Evolutionary conservation across 495 filamentous ascomycete genomes (phyloP), one percentile per base, ranked within the genome.

Genomic region (Penicillium canariense): DNA sequence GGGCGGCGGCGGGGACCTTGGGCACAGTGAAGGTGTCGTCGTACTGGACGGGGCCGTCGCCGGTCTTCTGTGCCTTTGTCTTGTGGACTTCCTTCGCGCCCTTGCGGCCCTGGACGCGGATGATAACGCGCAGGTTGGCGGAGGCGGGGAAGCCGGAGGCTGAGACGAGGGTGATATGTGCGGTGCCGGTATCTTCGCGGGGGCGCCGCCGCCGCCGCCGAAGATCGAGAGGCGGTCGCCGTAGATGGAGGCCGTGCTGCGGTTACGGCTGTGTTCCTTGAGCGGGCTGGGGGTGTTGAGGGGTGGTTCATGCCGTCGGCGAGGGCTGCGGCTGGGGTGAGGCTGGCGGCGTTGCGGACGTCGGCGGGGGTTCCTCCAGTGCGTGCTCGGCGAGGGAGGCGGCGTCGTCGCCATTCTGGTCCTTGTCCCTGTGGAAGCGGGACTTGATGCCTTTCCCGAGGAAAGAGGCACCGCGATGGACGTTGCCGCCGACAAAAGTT

Each of bases 391-490:
- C 47, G 15, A 68, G 22, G 7, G 59, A 60, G 11, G 53, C 76
- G 6, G 84, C 76, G 6, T 85, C 84, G 27, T 83, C 80, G 61
- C 80, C 83, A 11, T n/a, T n/a, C n/a, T 27, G 17, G 18, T 47
- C 26, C 55, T 81, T 84, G 32, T 79, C 78, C 58, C 79, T 83
- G 43, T 85, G 77, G 52, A 73, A 56, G 26, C 70, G 71, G 18
- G 64, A 67, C 65, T 83, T 85, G 70, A 97, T 84, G 9, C 88
- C 87, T 60, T 86, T 81, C 55, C 89, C 87, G 56, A 97, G 68
- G 80, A 94, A 93, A 4, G 89, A 90, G 4, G 90, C 93, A 26
- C 90, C 94, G 66, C 91, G 94, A 55, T 86, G 82, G 43, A 97
- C 88, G 48, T 88, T 86, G 55, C 88, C 86, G 7, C 87, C 91